Evolutionary conservation across 345 rosid species (phyloP).

Genomic region (Mercurialis annua): DNA sequence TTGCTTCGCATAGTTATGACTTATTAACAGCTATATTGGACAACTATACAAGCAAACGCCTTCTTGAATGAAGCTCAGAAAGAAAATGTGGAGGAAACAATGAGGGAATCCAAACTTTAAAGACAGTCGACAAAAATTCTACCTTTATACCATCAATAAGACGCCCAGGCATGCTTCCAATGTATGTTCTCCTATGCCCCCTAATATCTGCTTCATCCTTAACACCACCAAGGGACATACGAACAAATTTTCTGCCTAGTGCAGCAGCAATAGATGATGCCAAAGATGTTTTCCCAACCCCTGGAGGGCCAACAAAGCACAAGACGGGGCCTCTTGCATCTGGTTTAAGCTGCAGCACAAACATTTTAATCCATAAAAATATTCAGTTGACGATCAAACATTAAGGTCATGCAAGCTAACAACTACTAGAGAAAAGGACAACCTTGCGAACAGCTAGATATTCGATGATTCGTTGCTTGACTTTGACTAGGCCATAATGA

Average conservation of each 20-base stretch:
- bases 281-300: conserved; percentile 97
- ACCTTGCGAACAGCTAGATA: conserved; percentile 99
- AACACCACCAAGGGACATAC: conserved; percentile 96
- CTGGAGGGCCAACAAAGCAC: conserved; percentile 99
- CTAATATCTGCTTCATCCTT: conserved; percentile 99
- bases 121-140: conserved; percentile 2
- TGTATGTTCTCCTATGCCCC: conserved; percentile 98
- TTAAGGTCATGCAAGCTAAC: conserved; percentile 4
- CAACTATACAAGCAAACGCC: neutral
- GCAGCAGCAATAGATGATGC: conserved; percentile 96
- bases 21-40: neutral
- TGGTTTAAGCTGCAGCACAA: conserved; percentile 80
- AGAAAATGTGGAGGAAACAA: neutral
- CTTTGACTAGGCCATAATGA: conserved; percentile 83
- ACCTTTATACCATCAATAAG: conserved; percentile 98
- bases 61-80: neutral
- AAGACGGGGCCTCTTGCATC: conserved; percentile 97
- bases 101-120: neutral
- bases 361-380: conserved; percentile 26
- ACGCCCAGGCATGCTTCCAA: conserved; percentile 99
- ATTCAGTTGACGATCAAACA: conserved; percentile 18
- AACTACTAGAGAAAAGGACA: conserved; percentile 21
- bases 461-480: conserved; percentile 96
- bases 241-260: conserved; percentile 88
- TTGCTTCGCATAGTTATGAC: too few relatives aligned